Evolutionary conservation across 2,329 filamentous ascomycete genomes (phyloP), one percentile per base, ranked within the genome.

Genomic region (Xylaria sp.): DNA sequence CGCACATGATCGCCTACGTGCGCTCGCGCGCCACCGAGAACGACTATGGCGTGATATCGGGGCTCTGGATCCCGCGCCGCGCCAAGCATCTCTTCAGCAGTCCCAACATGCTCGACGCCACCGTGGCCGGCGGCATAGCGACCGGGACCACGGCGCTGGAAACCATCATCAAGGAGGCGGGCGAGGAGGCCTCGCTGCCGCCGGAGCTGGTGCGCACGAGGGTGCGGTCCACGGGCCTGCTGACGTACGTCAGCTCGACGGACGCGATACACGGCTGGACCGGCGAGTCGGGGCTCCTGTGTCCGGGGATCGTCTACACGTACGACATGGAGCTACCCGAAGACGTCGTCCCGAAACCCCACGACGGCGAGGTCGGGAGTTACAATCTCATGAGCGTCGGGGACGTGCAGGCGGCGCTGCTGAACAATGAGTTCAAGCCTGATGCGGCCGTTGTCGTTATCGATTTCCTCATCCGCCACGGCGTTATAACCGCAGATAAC

Each of bases 391-490:
- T 90, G 87, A 84, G 79, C 10, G 82, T 94, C 11, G 76, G 77
- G 0, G 80, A 86, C 73, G 87, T 94, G 4, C 84, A 87, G 75
- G 75, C 81, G 60, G 87, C 88, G 1, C 82, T 97, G 81, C 79
- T 83, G 20, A 82, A 81, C 17, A 89, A 89, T 2, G 88, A 93
- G 76, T 97, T 96, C 81, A 97, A 97, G 82, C 90, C 93, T 0
- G 96, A 96, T 74, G 93, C 92, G 72, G 89, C 91, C 29, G 76
- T 91, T 33, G 89, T 95, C 54, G 82, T 95, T 81, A 83, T 96
- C 54, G 93, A 96, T 74, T 97, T 97, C 77, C 88, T 96, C 72
- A 81, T 96, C 51, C 81, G 93, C 27, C 92, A 94, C 77, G 92
- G 92, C 0, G 82, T 93, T 56, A 75, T 96, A 66, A 94, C 89